Evolutionary conservation across 768 basidiomycete genomes (phyloP).

Genomic region (Calocybe cyanea): DNA sequence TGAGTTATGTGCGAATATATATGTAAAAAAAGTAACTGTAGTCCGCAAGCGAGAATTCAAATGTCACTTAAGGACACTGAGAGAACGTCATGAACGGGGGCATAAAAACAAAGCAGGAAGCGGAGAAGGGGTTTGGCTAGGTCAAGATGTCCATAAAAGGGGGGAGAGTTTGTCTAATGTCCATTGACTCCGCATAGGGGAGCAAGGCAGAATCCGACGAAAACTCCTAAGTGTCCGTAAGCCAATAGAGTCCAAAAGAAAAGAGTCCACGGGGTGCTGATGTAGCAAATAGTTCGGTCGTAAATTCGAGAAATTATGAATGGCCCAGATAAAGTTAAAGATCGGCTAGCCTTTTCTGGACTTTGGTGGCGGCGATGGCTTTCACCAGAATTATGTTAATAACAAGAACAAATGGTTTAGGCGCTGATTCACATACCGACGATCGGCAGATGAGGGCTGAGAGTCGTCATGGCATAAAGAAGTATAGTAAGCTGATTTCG

Average conservation of each 20-base stretch:
- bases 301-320: slow-evolving; percentile 9
- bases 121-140: slow-evolving; percentile 2
- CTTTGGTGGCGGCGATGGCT: slow-evolving; percentile 37
- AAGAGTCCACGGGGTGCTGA: slow-evolving; percentile 6
- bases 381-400: not conserved
- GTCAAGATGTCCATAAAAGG: slow-evolving; percentile 7
- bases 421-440: slow-evolving; percentile 30
- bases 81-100: slow-evolving; percentile 5
- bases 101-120: slow-evolving; percentile 1
- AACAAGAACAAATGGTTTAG: not conserved
- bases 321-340: slow-evolving; percentile 14
- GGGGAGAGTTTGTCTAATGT: slow-evolving; percentile 21
- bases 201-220: slow-evolving; percentile 17
- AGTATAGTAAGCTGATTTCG: slow-evolving; percentile 59
- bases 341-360: slow-evolving; percentile 39
- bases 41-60: slow-evolving; percentile 5
- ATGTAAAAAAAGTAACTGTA: not conserved
- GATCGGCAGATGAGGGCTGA: slow-evolving; percentile 59
- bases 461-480: slow-evolving; percentile 60
- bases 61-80: slow-evolving; percentile 3
- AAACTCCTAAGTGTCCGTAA: slow-evolving; percentile 19
- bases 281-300: slow-evolving; percentile 6
- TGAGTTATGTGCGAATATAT: not conserved
- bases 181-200: slow-evolving; percentile 12
- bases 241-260: slow-evolving; percentile 12